Evolutionary conservation across 768 basidiomycete genomes (phyloP), one percentile per base, ranked within the genome.

Genomic region (Asterophora lycoperdoides): DNA sequence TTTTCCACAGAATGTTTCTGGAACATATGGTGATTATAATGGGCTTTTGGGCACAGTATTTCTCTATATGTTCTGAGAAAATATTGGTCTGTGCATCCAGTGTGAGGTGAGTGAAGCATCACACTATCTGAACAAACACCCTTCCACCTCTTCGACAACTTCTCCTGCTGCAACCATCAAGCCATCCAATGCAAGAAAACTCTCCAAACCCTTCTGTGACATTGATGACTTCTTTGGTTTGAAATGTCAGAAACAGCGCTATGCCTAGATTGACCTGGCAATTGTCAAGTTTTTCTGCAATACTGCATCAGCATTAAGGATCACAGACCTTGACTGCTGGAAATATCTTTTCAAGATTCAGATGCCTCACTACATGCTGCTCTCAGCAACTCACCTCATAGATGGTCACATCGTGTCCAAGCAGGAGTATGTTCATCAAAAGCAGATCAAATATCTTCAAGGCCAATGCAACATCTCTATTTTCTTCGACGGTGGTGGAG

Each of bases 401-500:
- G 63, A 64, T 8, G 43, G 48, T 11, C 60, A 61, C 17, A 63
- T 66, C 20, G 51, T 55, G 53, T 49, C 51, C 1, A 58, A 64
- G 33, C 55, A 56, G 39, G 56, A 50, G 8, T 36, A 41, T 39
- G 58, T 66, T 40, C 32, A 52, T 1, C 11, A 50, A 13, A 26
- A 49, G 10, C 55, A 60, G 28, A 33, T 63, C 19, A 30, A 38
- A 0, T 26, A 49, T 26, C 57, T 65, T n/a, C 39, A 47, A 23
- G 54, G 48, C 0, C 32, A 59, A 33, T 14, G 33, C 0, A 26
- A 51, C 9, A 46, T 65, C 30, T 61, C 49, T 20, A 39, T 64
- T 13, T 60, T 60, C 0, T 65, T 60, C 32, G 63, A 65, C 46
- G 64, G 63, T 7, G 59, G 56, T 1, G 29, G 52, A 7, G 51